A percentile compares a stretch with the other conserved stretches of the same genome.
These are phyloP conservation scores for Candida maesae DNA, from an alignment of 805 yeast species.

Conservation along the genomic window DNA sequence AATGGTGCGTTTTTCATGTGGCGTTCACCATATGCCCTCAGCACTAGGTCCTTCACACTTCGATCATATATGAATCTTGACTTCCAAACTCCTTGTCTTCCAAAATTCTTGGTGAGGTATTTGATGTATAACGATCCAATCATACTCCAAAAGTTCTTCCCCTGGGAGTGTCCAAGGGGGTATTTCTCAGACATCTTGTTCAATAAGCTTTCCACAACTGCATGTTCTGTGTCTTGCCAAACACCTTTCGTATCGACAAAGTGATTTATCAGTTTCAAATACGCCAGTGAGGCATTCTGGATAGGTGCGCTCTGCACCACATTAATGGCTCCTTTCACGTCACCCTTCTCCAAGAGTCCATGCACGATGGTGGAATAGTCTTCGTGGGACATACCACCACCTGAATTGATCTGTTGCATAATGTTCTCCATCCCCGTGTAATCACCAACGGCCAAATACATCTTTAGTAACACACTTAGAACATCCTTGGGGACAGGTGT, in stretches of 20 bases:
- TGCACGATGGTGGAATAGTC: slow-evolving; percentile 22
- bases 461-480: too few relatives aligned
- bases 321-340: slow-evolving; percentile 8
- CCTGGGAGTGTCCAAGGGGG: neutral
- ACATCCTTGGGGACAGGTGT: slow-evolving; percentile 18
- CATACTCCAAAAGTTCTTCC: slow-evolving; percentile 19
- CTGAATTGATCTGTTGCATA: slow-evolving; percentile 16
- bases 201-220: slow-evolving; percentile 17
- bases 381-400: slow-evolving; percentile 12
- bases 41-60: slow-evolving; percentile 13
- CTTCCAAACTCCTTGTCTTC: slow-evolving; percentile 5
- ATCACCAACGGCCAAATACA: too few relatives aligned
- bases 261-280: slow-evolving; percentile 14
- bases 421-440: slow-evolving; percentile 19
- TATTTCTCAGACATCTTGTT: slow-evolving; percentile 9
- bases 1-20: neutral
- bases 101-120: slow-evolving; percentile 12
- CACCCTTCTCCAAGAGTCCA: slow-evolving; percentile 16
- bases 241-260: slow-evolving; percentile 9
- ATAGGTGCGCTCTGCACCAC: slow-evolving; percentile 7
- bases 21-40: slow-evolving; percentile 3
- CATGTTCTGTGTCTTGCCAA: slow-evolving; percentile 12
- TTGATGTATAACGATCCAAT: slow-evolving; percentile 20
- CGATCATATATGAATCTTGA: slow-evolving; percentile 14
- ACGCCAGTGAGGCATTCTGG: slow-evolving; percentile 5